A percentile compares a stretch with the other conserved stretches of the same genome.
Conservation (phyloP, 768 basidiomycete species). For the Pleurotus tuoliensis region DNA sequence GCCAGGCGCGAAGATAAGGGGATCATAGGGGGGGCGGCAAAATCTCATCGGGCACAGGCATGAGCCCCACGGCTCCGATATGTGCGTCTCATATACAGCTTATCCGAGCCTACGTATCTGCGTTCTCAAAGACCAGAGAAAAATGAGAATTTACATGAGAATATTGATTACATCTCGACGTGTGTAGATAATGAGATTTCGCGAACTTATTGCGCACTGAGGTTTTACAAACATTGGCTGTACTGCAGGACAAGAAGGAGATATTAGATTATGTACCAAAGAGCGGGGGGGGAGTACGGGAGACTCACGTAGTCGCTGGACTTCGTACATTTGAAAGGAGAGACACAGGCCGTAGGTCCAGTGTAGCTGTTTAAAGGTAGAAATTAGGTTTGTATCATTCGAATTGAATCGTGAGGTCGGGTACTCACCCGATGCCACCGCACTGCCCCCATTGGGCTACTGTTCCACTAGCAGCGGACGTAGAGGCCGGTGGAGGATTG, state of each 20-base stretch:
- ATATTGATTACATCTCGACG: too few species aligned
- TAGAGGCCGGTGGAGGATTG: constrained; percentile 14
- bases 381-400: background rate
- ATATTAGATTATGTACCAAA: background rate
- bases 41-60: too few species aligned
- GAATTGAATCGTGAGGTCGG: background rate
- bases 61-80: too few species aligned
- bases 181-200: too few species aligned
- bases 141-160: too few species aligned
- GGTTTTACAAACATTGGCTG: constrained; percentile 20
- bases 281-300: background rate
- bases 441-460: constrained; percentile 41
- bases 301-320: constrained; percentile 30
- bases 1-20: too few species aligned
- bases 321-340: constrained; percentile 29
- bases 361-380: constrained; percentile 22
- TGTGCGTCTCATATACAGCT: too few species aligned
- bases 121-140: too few species aligned
- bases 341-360: constrained; percentile 31
- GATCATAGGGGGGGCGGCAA: too few species aligned
- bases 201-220: too few species aligned
- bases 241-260: constrained; percentile 16
- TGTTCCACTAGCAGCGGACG: constrained; percentile 19
- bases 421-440: constrained; percentile 31
- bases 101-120: too few species aligned